Evolutionary conservation across 1,284 basidiomycete species (phyloP).

Genomic region (Phenoliferia sp.): DNA sequence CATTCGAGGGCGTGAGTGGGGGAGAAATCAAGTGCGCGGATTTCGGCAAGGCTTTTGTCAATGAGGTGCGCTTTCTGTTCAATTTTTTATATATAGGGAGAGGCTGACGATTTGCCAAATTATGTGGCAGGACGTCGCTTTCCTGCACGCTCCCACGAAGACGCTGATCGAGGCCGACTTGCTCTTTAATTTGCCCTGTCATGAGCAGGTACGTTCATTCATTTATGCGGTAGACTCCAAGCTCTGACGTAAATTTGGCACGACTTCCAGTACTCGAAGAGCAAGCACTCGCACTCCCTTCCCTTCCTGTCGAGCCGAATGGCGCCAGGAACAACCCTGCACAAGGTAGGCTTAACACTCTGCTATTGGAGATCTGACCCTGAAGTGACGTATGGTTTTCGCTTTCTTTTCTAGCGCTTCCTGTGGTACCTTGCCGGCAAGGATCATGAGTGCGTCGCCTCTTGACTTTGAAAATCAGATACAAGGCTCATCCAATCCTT

Average conservation of each 20-base stretch:
- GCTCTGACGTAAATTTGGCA: background rate
- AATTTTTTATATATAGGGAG: constrained; percentile 40
- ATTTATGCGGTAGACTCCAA: constrained; percentile 38
- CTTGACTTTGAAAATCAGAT: background rate
- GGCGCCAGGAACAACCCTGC: constrained; percentile 55
- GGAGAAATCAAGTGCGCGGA: constrained; percentile 30
- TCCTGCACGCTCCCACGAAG: constrained; percentile 71
- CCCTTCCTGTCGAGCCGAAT: constrained; percentile 51
- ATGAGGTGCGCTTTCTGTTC: constrained; percentile 25
- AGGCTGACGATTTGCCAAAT: constrained; percentile 13
- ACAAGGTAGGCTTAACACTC: too few species aligned
- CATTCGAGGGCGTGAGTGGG: constrained; percentile 26
- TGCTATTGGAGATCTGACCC: background rate
- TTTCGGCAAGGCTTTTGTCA: constrained; percentile 26
- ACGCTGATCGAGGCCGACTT: constrained; percentile 83
- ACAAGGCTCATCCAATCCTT: background rate
- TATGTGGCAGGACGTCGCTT: constrained; percentile 67
- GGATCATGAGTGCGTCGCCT: constrained; percentile 57
- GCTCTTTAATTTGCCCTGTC: constrained; percentile 80
- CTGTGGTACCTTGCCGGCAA: constrained; percentile 49
- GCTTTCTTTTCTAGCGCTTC: too few species aligned
- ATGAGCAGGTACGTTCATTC: constrained; percentile 64
- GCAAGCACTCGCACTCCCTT: constrained; percentile 50
- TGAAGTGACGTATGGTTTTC: too few species aligned
- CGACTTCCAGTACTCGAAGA: constrained; percentile 47